Evolutionary conservation across 2,329 filamentous ascomycete genomes (phyloP), one percentile per base, ranked within the genome.

Genomic region (Elsinoe ampelina): DNA sequence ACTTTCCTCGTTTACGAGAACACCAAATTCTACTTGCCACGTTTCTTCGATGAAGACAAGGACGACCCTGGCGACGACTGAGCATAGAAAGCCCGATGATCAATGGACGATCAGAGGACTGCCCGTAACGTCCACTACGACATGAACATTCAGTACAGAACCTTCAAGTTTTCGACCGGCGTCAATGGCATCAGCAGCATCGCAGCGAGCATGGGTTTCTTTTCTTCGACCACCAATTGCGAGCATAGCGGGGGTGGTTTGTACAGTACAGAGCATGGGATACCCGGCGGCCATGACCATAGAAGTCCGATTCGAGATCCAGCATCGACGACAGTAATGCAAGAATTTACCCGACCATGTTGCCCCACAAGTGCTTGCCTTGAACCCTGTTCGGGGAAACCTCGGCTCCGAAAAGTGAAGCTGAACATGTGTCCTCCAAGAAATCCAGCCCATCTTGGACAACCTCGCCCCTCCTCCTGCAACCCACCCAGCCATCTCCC

Each of bases 1-100:
- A 97, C 92, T 1, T 97, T 98, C 68, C 72, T 98, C 64, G 91
- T 97, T 20, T 97, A 97, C 72, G 93, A 98, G 75, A 97, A 97
- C 71, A 85, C 86, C 59, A 90, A 86, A 72, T 83, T 80, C 62
- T 85, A 88, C 68, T 69, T 95, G 35, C 75, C 76, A 4, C 67
- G 68, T 47, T 62, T 74, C 30, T 73, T 35, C 17, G 26, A 48
- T 13, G 30, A 56, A 17, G 20, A 34, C 20, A 13, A 34, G 11
- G 36, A 55, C 22, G 12, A 30, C 12, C 4, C 8, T 5, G 26
- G 26, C 26, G 8, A 30, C 26, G 26, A 30, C 7, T 30, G 26
- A 30, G 26, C 5, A 8, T 2, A 22, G 22, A 22, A 22, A 22
- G 22, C 22, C 22, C 22, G 22, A 22, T 22, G 22, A 22, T 22